A percentile compares a stretch with the other conserved stretches of the same genome.
Conservation (phyloP, 257 asterid species). For the Nicotiana obtusifolia region DNA sequence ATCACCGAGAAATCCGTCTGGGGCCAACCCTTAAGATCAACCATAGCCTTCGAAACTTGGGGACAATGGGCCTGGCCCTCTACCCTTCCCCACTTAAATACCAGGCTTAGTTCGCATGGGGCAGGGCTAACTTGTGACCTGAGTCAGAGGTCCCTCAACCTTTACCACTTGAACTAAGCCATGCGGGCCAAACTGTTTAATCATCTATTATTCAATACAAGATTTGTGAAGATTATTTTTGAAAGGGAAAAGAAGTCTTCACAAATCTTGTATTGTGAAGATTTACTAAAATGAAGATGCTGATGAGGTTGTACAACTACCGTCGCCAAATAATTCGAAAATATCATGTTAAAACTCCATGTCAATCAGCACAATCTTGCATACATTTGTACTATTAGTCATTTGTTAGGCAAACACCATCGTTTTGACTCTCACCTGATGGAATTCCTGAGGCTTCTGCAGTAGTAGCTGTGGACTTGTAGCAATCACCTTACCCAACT, state of each 20-base stretch:
- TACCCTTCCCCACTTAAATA: no score
- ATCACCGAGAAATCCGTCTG: no score
- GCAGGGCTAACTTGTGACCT: no score
- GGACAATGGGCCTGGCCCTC: no score
- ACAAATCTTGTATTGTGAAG: neutral
- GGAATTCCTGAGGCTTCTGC: conserved; percentile 71
- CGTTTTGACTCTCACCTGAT: conserved; percentile 45
- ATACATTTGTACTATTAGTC: neutral
- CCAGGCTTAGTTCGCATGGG: no score
- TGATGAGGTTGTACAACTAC: neutral
- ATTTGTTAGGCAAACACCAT: neutral
- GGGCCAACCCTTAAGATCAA: no score
- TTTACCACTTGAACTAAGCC: no score
- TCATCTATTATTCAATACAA: neutral
- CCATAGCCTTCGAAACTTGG: no score
- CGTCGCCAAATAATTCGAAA: neutral
- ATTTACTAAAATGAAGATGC: conserved; percentile 4
- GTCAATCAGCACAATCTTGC: neutral
- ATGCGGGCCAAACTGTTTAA: no score
- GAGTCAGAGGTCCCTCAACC: no score
- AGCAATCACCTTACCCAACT: conserved; percentile 67
- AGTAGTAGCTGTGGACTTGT: conserved; percentile 80
- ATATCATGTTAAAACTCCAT: neutral
- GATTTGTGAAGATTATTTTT: neutral
- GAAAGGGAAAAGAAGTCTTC: neutral